Base-by-base conservation (phyloP, 768 basidiomycete species). In the Trametes cinnabarina region DNA sequence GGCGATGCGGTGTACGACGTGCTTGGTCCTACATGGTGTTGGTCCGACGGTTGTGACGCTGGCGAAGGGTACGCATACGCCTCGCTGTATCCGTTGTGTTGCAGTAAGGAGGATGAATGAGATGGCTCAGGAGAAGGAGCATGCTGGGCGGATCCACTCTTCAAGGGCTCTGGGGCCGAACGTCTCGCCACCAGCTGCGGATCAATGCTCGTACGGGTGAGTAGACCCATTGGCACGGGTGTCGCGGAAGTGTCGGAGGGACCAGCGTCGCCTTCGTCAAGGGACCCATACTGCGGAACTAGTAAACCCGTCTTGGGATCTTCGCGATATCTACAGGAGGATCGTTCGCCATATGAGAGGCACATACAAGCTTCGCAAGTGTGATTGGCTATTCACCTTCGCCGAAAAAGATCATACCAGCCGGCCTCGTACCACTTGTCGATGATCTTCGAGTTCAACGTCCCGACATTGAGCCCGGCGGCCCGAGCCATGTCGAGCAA, bases 351-450 rank as follows among this genome's bases (percentile, higher is more conserved):
- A 26, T 32, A 12, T 32, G 30, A 25, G 17, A 10, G 20, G n/a
- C n/a, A n/a, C n/a, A n/a, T n/a, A n/a, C 25, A 15, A 22, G 7
- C 5, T 17, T 28, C 39, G n/a, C 8, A 34, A 34, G 34, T 34
- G 34, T 34, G 8, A 39, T 15, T 8, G 9, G 37, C 34, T 17
- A 57, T 74, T 20, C 61, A 87, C 86, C 89, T 79, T 64, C 77
- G 77, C 70, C 84, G 84, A 70, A 92, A 92, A 22, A 90, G 74
- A 11, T 77, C 77, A 66, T 89, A 92, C 89, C 89, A 91, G 15
- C 88, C 88, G 32, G 79, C 78, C 55, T 82, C 79, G 64, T 88
- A 86, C 89, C 89, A 92, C 57, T 89, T 86, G 64, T 91, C 89
- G 57, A 92, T 81, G 3, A 85, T 86, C 58, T 88, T 79, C 19